Base-by-base conservation (phyloP, 345 rosid species). In the Barbarea vulgaris region DNA sequence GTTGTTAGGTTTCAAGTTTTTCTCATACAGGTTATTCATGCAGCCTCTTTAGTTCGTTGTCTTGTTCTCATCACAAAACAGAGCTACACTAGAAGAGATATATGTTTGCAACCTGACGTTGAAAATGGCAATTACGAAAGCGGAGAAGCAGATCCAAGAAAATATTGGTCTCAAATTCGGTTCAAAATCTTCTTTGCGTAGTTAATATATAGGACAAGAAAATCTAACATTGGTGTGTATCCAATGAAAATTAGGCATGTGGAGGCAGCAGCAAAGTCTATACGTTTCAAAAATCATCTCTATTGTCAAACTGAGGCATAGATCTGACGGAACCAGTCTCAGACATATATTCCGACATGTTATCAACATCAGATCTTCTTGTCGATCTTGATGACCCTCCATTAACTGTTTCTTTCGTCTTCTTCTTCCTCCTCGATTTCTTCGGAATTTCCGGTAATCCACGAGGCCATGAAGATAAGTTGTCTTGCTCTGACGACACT, bases 391-490 rank as follows among this genome's bases (percentile, higher is more conserved):
- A 34, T 19, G 87, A 80, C 0, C 82, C 86, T 0, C 57, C 79
- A 0, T 17, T 68, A 1, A 59, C 8, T 0, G 82, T 63, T 9
- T 87, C 95, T 51, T 84, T 87, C 0, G 88, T 80, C 64, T 85
- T 78, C 70, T 86, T 87, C 70, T 80, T 87, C 70, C 84, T 80
- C 68, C 81, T 72, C 0, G 84, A 71, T 64, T 82, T 89, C 74
- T 86, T 89, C 0, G 87, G 84, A 15, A 67, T 22, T 37, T 72
- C 87, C 60, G 73, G 34, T 34, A 50, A 15, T 27, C 62, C 67
- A 60, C 46, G 24, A 75, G 73, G 9, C 77, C 67, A 31, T 69
- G 82, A 33, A 30, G 77, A 4, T 2, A 48, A 67, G 9, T 73
- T 64, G 27, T 69, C 72, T 41, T 77, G 58, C 22, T 65, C 55